Conservation (phyloP, 352 stramenopile genomes). For the Globisporangium splendens region DNA sequence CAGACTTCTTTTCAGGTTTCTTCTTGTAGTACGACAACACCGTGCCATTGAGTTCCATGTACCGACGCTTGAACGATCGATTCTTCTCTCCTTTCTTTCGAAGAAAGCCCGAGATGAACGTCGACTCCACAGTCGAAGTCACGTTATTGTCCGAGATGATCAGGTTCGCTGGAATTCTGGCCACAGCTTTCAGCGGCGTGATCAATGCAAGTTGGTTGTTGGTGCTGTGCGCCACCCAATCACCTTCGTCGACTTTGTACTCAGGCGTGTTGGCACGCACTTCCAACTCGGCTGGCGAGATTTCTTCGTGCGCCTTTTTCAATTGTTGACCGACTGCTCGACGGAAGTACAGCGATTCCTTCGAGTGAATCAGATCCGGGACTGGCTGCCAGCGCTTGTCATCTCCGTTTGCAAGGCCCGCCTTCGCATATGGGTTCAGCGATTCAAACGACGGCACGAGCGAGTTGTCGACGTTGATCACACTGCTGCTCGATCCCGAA, state of each 20-base stretch:
- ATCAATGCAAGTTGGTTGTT: constrained; percentile 83
- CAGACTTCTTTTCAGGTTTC: constrained; percentile 80
- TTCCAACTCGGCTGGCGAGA: constrained; percentile 78
- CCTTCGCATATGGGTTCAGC: constrained; percentile 75
- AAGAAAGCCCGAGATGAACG: constrained; percentile 59
- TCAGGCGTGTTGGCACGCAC: constrained; percentile 87
- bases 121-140: constrained; percentile 6
- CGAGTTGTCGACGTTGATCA: constrained; percentile 38
- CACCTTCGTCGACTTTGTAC: constrained; percentile 81
- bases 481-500: constrained; percentile 15
- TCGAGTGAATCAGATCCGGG: constrained; percentile 68
- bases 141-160: constrained; percentile 52
- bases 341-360: constrained; percentile 82
- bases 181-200: constrained; percentile 80
- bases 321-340: constrained; percentile 67
- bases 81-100: constrained; percentile 85
- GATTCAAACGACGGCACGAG: constrained; percentile 65
- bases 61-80: constrained; percentile 75
- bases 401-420: constrained; percentile 34
- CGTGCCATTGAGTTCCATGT: constrained; percentile 79
- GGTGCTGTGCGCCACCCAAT: constrained; percentile 84
- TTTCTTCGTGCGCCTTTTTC: constrained; percentile 76
- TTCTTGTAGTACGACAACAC: constrained; percentile 85
- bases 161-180: constrained; percentile 61
- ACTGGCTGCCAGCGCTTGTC: constrained; percentile 79